Evolutionary conservation across 2,329 filamentous ascomycete genomes (phyloP).

Genomic region (Taxawa tesnikishii): DNA sequence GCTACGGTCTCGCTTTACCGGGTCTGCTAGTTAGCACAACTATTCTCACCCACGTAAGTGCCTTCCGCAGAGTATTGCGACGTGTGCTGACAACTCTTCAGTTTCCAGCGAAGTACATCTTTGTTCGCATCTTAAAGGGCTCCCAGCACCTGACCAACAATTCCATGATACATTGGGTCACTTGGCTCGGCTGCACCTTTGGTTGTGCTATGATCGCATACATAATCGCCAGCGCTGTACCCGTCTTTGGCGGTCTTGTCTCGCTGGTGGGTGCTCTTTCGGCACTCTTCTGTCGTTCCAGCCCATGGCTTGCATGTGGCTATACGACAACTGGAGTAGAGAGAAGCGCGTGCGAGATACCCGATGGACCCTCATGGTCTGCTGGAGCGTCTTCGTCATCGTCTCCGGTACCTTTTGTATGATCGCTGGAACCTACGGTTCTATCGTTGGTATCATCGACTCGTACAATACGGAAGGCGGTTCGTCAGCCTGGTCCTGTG

Average conservation of each 20-base stretch:
- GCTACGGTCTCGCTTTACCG: constrained; percentile 25
- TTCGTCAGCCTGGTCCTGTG: constrained; percentile 29
- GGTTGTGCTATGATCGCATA: constrained; percentile 11
- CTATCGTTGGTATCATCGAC: constrained; percentile 27
- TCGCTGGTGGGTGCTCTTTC: constrained; percentile 15
- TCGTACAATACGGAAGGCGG: constrained; percentile 23
- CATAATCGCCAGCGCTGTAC: constrained; percentile 16
- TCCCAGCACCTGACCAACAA: constrained; percentile 12
- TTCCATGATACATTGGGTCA: constrained; percentile 9
- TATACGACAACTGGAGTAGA: constrained; percentile 28
- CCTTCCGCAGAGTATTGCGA: background rate
- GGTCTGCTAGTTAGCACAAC: constrained; percentile 12
- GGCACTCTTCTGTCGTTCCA: constrained; percentile 13
- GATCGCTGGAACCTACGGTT: constrained; percentile 33
- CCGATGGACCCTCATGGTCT: constrained; percentile 11
- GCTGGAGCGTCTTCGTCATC: constrained; percentile 20
- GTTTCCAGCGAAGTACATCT: constrained; percentile 16
- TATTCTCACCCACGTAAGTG: constrained; percentile 12
- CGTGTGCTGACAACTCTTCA: constrained; percentile 5
- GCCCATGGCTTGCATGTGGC: constrained; percentile 30
- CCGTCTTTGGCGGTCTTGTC: constrained; percentile 13
- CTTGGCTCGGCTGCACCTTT: constrained; percentile 9
- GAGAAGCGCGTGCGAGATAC: constrained; percentile 9
- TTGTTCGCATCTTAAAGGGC: constrained; percentile 15
- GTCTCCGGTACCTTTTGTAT: constrained; percentile 28